Base-by-base conservation (phyloP, 2,329 filamentous ascomycete genomes). In the Trichoderma sp. region DNA sequence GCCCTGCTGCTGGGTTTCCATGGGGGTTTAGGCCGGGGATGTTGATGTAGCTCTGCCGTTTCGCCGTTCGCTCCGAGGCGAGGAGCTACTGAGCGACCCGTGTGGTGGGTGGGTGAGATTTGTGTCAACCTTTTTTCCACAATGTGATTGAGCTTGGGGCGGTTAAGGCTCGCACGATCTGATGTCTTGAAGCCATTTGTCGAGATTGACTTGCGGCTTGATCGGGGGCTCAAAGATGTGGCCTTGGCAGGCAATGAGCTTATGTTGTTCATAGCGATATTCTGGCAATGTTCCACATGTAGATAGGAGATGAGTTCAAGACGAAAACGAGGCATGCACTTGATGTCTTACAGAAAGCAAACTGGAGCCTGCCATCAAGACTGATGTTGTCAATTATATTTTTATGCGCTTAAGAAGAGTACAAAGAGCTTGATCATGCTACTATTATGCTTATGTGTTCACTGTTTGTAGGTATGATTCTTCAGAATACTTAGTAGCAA, bases 51-150 rank as follows among this genome's bases (percentile, higher is more conserved):
- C 29, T 53, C 60, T 38, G 31, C 60, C n/a, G 41, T 45, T 38
- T 45, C 16, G 41, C 41, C 60, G 60, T 29, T 73, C 71, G 67
- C 67, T 71, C 67, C 53, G 67, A 60, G 33, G 8, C 67, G 67
- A 71, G 21, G 21, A 31, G 65, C 60, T 21, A 16, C 24, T 6
- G 31, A 35, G 63, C 63, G 24, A 41, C 50, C 63, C 38, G 27
- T 41, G 12, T 24, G 53, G 21, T 63, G 53, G 33, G 33, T 41
- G 24, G 67, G 33, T 60, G 33, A 60, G 50, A 71, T 71, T 69
- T 71, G 21, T 35, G 33, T 27, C 33, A 41, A 18, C 18, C 6
- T 60, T 21, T 27, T 41, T 69, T 35, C 14, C 11, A 21, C 50
- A 14, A 59, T 18, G 31, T 35, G 60, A 35, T n/a, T 6, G 11